phyloP scores from a whole-genome alignment of 2,329 filamentous ascomycete genomes.

The Diaporthe destruens region DNA sequence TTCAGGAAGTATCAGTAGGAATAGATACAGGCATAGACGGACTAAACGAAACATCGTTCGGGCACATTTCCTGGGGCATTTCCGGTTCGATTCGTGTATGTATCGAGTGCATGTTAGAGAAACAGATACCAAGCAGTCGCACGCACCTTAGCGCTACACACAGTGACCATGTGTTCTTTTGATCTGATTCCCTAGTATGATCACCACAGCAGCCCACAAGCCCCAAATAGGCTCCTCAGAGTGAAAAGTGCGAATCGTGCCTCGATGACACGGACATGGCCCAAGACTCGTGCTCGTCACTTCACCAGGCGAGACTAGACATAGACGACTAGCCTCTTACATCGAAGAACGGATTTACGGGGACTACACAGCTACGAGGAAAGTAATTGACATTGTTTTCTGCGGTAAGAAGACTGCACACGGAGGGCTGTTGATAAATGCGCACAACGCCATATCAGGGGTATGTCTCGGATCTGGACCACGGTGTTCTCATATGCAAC shows the following conservation, averaged over 20 bases:
- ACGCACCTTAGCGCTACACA: too few relatives aligned
- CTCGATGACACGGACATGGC: not conserved
- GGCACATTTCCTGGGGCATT: slow-evolving; percentile 5
- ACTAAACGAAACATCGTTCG: not conserved
- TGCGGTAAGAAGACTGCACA: too few relatives aligned
- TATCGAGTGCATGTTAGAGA: slow-evolving; percentile 21
- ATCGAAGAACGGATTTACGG: not conserved
- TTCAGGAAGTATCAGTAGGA: slow-evolving; percentile 74
- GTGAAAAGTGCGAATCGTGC: not conserved
- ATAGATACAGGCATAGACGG: slow-evolving; percentile 33
- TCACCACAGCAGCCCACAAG: too few relatives aligned
- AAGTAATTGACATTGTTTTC: not conserved
- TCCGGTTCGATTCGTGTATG: not conserved
- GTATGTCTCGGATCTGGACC: not conserved
- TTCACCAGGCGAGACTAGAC: not conserved
- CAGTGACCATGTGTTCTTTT: too few relatives aligned
- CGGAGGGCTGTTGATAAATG: not conserved
- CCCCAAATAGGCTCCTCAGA: too few relatives aligned
- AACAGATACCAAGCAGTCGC: slow-evolving; percentile 17
- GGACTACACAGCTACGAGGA: not conserved
- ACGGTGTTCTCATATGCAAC: too few relatives aligned
- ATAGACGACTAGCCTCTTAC: not conserved
- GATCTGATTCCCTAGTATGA: not conserved
- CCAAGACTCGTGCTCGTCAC: not conserved
- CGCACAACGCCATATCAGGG: not conserved